Conservation (phyloP, 768 basidiomycete species). For the Pholiota microspora region DNA sequence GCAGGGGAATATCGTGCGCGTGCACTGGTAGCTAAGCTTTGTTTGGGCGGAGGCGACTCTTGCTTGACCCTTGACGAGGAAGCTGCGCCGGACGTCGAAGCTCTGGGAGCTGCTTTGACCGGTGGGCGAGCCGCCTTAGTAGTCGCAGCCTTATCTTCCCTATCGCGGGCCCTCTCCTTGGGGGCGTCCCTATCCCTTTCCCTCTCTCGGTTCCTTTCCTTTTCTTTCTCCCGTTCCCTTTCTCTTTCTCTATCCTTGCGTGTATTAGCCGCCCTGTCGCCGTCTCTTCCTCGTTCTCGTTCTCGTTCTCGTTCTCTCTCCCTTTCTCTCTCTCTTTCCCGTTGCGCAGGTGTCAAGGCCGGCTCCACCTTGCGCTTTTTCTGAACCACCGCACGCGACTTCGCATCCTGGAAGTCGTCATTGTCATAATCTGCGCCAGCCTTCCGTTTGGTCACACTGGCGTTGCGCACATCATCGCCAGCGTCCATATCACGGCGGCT, state of each 20-base stretch:
- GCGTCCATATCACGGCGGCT: not conserved
- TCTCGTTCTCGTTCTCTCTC: constrained; percentile 1
- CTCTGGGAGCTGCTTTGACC: not conserved
- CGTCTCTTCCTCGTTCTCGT: not conserved
- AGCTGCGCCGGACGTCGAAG: not conserved
- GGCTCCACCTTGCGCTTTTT: constrained; percentile 8
- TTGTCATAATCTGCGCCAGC: not conserved
- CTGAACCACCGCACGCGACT: not conserved
- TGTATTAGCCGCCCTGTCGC: no score
- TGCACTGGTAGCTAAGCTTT: constrained; percentile 3
- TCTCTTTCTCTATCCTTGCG: not conserved
- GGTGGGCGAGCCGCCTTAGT: not conserved
- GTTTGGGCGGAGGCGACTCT: constrained; percentile 25
- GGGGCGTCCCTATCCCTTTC: not conserved
- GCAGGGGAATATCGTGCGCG: constrained; percentile 15
- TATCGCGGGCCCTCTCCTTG: not conserved
- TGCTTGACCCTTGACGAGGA: constrained; percentile 12
- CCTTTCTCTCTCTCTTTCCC: constrained; percentile 3
- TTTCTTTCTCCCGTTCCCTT: not conserved
- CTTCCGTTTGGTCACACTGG: not conserved
- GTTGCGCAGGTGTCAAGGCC: constrained; percentile 1
- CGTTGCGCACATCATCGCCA: not conserved
- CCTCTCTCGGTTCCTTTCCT: constrained; percentile 6
- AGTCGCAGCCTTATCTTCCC: no score
- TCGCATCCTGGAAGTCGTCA: constrained; percentile 3